A percentile compares a stretch with the other conserved stretches of the same genome.
Conservation (phyloP, 805 yeast species). For the Naumovozyma castellii region DNA sequence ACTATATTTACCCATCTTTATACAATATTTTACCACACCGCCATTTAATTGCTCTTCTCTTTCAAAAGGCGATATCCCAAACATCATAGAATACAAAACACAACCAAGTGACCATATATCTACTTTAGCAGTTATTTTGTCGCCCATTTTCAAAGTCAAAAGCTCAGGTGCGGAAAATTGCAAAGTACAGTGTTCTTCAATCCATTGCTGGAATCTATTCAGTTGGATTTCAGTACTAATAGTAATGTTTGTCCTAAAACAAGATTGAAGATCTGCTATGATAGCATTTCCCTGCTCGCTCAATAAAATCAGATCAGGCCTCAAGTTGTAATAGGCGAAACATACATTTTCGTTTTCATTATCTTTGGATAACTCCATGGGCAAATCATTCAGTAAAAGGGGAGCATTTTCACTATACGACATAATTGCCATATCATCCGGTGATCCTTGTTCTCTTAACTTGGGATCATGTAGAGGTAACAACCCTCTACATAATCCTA, state of each 20-base stretch:
- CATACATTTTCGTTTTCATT: neutral
- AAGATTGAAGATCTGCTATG: conserved; percentile 76
- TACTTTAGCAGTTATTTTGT: conserved; percentile 47
- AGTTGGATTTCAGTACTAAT: conserved; percentile 61
- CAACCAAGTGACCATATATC: conserved; percentile 95
- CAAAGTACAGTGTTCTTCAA: conserved; percentile 70
- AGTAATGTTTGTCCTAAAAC: conserved; percentile 49
- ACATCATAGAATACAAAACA: conserved; percentile 64
- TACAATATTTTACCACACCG: conserved; percentile 70
- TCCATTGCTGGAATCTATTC: conserved; percentile 60
- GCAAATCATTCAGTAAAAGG: conserved; percentile 12
- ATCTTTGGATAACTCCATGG: conserved; percentile 4
- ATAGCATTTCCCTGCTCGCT: conserved; percentile 52
- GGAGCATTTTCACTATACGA: conserved; percentile 23
- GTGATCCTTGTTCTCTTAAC: conserved; percentile 9
- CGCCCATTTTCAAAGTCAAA: conserved; percentile 61
- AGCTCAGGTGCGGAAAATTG: conserved; percentile 90
- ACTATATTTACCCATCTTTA: conserved; percentile 53
- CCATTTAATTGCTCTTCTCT: conserved; percentile 73
- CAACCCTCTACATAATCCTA: conserved; percentile 67
- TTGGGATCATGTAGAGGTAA: conserved; percentile 53
- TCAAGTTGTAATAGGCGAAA: neutral
- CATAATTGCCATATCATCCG: conserved; percentile 12
- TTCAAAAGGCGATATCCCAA: conserved; percentile 80
- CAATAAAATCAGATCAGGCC: neutral